These are phyloP conservation scores for Ceratobasidium sp. DNA, from an alignment of 1,284 basidiomycete genomes.

Conservation along the genomic window DNA sequence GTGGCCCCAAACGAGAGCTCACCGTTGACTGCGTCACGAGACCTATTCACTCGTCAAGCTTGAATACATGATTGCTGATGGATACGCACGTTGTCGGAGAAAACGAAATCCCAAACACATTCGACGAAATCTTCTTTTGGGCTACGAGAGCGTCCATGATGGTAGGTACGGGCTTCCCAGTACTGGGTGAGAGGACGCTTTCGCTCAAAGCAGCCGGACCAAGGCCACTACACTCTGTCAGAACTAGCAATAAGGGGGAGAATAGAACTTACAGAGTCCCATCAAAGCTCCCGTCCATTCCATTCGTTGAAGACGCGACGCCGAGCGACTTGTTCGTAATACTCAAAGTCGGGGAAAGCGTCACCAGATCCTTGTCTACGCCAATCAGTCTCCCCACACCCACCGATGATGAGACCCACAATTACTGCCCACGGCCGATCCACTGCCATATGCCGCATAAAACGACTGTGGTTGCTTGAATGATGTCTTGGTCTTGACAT, in stretches of 20 bases:
- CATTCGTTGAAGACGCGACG: conserved; percentile 20
- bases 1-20: conserved; percentile 17
- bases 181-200: background rate
- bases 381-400: background rate
- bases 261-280: conserved; percentile 12
- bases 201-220: conserved; percentile 5
- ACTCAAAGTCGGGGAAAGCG: conserved; percentile 7
- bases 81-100: conserved; percentile 9
- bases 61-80: background rate
- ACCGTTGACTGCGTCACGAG: background rate
- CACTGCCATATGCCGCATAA: conserved; percentile 21
- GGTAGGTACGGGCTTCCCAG: conserved; percentile 16
- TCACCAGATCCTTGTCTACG: conserved; percentile 30
- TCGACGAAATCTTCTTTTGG: conserved; percentile 26
- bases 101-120: conserved; percentile 28
- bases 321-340: conserved; percentile 30
- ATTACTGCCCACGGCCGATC: conserved; percentile 23
- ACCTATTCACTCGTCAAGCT: background rate
- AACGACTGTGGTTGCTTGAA: conserved; percentile 10
- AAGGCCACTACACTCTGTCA: conserved; percentile 4
- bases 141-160: conserved; percentile 31
- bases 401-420: background rate
- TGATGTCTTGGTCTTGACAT: conserved; percentile 24
- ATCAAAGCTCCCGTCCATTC: conserved; percentile 11
- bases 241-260: background rate